Base-by-base conservation (phyloP, 768 basidiomycete species). In the Tricholoma saponaceum region DNA sequence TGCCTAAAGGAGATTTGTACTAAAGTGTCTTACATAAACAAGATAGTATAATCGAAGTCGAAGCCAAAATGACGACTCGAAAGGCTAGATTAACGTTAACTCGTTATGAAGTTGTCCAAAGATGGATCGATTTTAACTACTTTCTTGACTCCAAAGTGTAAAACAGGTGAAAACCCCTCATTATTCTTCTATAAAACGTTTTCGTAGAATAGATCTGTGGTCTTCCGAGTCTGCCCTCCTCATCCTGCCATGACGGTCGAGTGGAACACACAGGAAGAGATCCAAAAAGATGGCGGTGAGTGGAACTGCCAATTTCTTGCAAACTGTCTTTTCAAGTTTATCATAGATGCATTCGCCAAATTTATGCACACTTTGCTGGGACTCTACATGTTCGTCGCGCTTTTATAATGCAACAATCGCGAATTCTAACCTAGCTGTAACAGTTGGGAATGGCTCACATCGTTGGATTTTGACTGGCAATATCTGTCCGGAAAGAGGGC, bases 371-470 rank as follows among this genome's bases (percentile, higher is more conserved):
- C 70, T 46, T 68, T 86, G 55, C 71, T 86, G 10, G 85, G 85
- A 5, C 64, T 87, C 20, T 87, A 86, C 63, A 75, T 83, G 84
- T 80, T 61, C 58, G 80, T 73, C 18, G 41, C 23, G 37, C 16
- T 23, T 35, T 32, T 54, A 10, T 30, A 41, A 18, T 57, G 44
- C 41, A 39, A n/a, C 56, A 39, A 41, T 33, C 43, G 9, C 41
- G 33, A 54, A 59, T 59, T 41, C 25, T 47, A 58, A 61, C 58
- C 53, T 55, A 39, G 22, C 28, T 56, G 43, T 26, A 51, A 57
- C 61, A 87, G 85, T 50, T 88, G 86, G 86, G 86, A 89, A 67
- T 85, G 83, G 72, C 76, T 79, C 60, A 81, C 79, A 9, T 84
- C 85, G 22, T 67, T 87, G 56, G 65, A 76, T 57, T 89, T 87